Percentiles rank a stretch among this genome's conserved stretches.
phyloP scores from a whole-genome alignment of 2,329 filamentous ascomycete genomes.

The Dryadomyces quercus-mongolicae region DNA sequence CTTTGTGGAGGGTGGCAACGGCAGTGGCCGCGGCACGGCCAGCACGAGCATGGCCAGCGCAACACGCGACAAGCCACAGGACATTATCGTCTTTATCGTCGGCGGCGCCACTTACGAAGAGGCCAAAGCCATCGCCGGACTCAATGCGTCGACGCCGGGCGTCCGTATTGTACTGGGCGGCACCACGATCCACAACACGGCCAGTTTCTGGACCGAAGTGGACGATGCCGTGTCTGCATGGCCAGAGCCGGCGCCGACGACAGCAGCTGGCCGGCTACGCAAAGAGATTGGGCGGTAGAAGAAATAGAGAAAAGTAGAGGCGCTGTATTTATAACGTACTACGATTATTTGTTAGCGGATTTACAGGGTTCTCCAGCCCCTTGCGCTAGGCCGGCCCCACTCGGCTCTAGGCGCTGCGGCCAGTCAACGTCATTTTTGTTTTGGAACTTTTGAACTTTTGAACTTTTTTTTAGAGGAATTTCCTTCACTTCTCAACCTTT shows the following conservation, averaged over 20 bases:
- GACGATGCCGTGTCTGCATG: slow-evolving; percentile 78
- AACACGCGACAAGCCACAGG: slow-evolving; percentile 90
- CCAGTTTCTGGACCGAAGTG: slow-evolving; percentile 80
- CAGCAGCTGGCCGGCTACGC: slow-evolving; percentile 18
- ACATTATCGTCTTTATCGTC: slow-evolving; percentile 89
- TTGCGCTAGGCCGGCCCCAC: no score
- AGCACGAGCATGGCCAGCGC: slow-evolving; percentile 35
- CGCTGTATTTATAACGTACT: neutral
- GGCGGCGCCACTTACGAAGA: slow-evolving; percentile 95
- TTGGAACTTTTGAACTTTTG: no score
- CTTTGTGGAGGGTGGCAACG: slow-evolving; percentile 61
- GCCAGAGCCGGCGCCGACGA: slow-evolving; percentile 50
- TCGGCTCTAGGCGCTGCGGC: no score
- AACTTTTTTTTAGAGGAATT: no score
- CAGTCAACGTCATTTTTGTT: no score
- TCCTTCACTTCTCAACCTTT: neutral
- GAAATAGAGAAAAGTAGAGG: neutral
- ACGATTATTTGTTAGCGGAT: no score
- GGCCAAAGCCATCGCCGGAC: slow-evolving; percentile 86
- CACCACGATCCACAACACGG: slow-evolving; percentile 78
- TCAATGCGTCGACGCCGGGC: slow-evolving; percentile 84
- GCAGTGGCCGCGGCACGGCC: slow-evolving; percentile 40
- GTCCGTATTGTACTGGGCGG: slow-evolving; percentile 82
- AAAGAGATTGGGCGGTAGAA: slow-evolving; percentile 16
- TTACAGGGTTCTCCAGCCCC: no score